phyloP scores from a whole-genome alignment of 176 grass and related monocot species.

The Guadua angustifolia region DNA sequence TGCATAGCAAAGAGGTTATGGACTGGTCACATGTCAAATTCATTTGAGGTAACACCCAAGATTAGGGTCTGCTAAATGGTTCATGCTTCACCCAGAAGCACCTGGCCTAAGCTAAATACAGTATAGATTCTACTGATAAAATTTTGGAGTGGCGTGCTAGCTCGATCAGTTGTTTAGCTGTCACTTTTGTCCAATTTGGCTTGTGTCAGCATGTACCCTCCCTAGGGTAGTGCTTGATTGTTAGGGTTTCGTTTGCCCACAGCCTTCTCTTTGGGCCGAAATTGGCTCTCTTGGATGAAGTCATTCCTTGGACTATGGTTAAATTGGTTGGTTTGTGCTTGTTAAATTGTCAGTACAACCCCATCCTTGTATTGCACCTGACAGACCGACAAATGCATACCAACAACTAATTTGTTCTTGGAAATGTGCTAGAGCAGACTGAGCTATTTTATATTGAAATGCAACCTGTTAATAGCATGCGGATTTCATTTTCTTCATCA shows the following conservation, averaged over 20 bases:
- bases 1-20: conserved; percentile 37
- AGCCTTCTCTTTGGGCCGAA: conserved; percentile 56
- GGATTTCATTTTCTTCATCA: conserved; percentile 4
- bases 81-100: conserved; percentile 59
- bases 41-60: no score
- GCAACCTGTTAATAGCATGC: not conserved
- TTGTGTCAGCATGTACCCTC: conserved; percentile 52
- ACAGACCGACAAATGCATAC: conserved; percentile 14
- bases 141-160: conserved; percentile 43
- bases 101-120: conserved; percentile 53
- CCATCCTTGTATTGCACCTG: conserved; percentile 45
- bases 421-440: conserved; percentile 4
- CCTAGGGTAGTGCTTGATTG: conserved; percentile 53
- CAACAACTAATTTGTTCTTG: conserved; percentile 17
- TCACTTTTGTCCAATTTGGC: conserved; percentile 52
- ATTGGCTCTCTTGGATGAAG: conserved; percentile 48
- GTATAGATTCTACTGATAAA: conserved; percentile 53
- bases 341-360: conserved; percentile 73
- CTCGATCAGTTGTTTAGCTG: conserved; percentile 43
- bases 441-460: no score
- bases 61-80: conserved; percentile 51
- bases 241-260: conserved; percentile 50
- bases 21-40: conserved; percentile 49
- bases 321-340: conserved; percentile 60
- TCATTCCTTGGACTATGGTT: conserved; percentile 62